These are phyloP conservation scores for Phaeoacremonium minimum DNA, from an alignment of 2,329 filamentous ascomycete species.

Conservation along the genomic window DNA sequence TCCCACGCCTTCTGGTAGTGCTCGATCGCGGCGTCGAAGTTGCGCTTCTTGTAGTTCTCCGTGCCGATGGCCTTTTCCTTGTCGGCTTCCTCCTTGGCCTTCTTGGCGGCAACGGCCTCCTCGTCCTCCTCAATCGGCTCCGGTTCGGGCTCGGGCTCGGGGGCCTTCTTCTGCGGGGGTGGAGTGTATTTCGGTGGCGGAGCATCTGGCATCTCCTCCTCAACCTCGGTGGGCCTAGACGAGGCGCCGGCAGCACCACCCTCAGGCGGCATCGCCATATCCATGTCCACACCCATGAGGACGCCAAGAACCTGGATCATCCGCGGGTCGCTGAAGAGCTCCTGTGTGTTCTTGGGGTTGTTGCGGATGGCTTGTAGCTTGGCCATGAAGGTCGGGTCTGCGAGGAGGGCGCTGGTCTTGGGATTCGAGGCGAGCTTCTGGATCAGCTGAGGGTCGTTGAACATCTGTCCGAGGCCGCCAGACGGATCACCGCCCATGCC, in stretches of 20 bases:
- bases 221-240: conserved; percentile 48
- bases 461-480: conserved; percentile 83
- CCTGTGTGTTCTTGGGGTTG: conserved; percentile 75
- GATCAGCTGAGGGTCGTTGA: conserved; percentile 86
- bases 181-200: conserved; percentile 27
- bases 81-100: conserved; percentile 89
- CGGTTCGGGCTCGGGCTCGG: conserved; percentile 56
- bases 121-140: conserved; percentile 72
- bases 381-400: conserved; percentile 81
- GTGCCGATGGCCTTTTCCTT: conserved; percentile 93
- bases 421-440: conserved; percentile 91
- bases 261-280: conserved; percentile 43
- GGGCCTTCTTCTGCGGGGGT: conserved; percentile 50
- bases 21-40: conserved; percentile 90
- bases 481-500: conserved; percentile 52
- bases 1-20: conserved; percentile 98
- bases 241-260: conserved; percentile 20
- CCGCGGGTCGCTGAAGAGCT: conserved; percentile 82
- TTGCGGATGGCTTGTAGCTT: conserved; percentile 79
- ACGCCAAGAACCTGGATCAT: conserved; percentile 95
- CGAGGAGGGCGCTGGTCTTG: conserved; percentile 80
- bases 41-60: conserved; percentile 95
- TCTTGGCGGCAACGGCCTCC: conserved; percentile 76
- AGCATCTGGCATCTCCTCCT: conserved; percentile 79
- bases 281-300: conserved; percentile 89